Evolutionary conservation across 2,329 filamentous ascomycete genomes (phyloP).

Genomic region (Alternaria angustiovoidea): DNA sequence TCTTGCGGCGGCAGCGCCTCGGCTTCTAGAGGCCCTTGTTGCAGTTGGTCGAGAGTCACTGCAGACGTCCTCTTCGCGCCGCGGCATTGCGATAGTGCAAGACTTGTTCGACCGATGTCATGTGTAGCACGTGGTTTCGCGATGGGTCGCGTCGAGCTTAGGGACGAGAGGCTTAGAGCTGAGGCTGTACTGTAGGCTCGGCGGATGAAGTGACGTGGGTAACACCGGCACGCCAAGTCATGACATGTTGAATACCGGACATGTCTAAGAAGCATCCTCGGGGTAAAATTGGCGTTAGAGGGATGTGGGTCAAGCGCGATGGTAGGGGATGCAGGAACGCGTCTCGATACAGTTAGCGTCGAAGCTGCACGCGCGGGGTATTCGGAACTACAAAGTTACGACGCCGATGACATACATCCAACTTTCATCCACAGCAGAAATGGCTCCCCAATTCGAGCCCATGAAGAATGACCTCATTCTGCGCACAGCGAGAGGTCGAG

Average conservation of each 20-base stretch:
- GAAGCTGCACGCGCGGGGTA: conserved; percentile 31
- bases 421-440: conserved; percentile 51
- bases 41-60: conserved; percentile 55
- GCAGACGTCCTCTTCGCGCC: conserved; percentile 54
- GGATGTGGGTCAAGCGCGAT: conserved; percentile 4
- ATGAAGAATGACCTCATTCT: conserved; percentile 93
- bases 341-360: conserved; percentile 31
- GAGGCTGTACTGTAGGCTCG: not conserved
- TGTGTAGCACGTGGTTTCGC: conserved; percentile 40
- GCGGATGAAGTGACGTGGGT: not conserved
- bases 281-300: conserved; percentile 1
- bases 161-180: conserved; percentile 7
- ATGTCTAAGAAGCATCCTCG: conserved; percentile 31
- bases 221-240: not conserved
- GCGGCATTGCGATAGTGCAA: conserved; percentile 33
- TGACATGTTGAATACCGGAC: conserved; percentile 16
- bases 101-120: conserved; percentile 20
- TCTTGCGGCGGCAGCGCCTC: conserved; percentile 52
- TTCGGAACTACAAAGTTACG: conserved; percentile 20
- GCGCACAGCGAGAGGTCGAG: conserved; percentile 82
- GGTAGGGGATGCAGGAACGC: conserved; percentile 23
- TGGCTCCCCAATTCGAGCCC: conserved; percentile 78
- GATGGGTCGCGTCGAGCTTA: conserved; percentile 34
- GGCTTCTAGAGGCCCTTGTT: conserved; percentile 63
- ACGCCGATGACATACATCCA: conserved; percentile 23